A percentile compares a stretch with the other conserved stretches of the same genome.
Conservation (phyloP, 2,329 filamentous ascomycete species). For the Aspergillus sp. region DNA sequence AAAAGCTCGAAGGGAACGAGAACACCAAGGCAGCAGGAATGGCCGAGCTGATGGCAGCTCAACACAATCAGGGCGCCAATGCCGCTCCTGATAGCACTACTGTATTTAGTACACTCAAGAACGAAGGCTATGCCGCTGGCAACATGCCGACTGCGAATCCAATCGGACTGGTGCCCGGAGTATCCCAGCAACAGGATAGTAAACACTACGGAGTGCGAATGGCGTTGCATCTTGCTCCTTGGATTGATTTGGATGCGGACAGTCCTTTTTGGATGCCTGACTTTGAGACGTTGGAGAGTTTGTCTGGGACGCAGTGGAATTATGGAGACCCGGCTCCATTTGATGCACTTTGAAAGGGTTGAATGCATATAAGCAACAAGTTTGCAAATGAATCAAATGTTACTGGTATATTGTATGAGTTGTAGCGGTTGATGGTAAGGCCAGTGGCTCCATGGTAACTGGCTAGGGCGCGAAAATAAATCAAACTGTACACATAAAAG, state of each 20-base stretch:
- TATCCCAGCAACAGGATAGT: constrained; percentile 11
- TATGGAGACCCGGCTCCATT: constrained; percentile 21
- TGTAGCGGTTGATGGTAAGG: too few relatives aligned
- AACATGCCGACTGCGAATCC: constrained; percentile 1
- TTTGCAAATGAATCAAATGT: too few relatives aligned
- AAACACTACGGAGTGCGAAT: constrained; percentile 32
- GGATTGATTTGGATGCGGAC: constrained; percentile 32
- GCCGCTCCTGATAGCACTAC: constrained; percentile 2
- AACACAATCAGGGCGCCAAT: constrained; percentile 14
- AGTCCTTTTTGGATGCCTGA: constrained; percentile 35
- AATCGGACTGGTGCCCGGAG: constrained; percentile 6
- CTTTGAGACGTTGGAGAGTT: constrained; percentile 29
- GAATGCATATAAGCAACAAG: background rate
- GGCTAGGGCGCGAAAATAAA: too few relatives aligned
- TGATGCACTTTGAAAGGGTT: constrained; percentile 18
- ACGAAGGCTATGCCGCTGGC: constrained; percentile 9
- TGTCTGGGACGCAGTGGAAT: constrained; percentile 25
- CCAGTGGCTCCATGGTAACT: too few relatives aligned
- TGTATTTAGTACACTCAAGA: constrained; percentile 10
- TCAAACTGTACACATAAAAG: too few relatives aligned
- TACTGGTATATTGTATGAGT: too few relatives aligned
- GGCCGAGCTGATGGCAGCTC: constrained; percentile 36
- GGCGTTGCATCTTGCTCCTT: constrained; percentile 33
- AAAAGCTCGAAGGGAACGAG: constrained; percentile 38
- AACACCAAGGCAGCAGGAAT: constrained; percentile 28